Evolutionary conservation across 495 filamentous ascomycete genomes (phyloP), one percentile per base, ranked within the genome.

Genomic region (Penicillium samsonianum): DNA sequence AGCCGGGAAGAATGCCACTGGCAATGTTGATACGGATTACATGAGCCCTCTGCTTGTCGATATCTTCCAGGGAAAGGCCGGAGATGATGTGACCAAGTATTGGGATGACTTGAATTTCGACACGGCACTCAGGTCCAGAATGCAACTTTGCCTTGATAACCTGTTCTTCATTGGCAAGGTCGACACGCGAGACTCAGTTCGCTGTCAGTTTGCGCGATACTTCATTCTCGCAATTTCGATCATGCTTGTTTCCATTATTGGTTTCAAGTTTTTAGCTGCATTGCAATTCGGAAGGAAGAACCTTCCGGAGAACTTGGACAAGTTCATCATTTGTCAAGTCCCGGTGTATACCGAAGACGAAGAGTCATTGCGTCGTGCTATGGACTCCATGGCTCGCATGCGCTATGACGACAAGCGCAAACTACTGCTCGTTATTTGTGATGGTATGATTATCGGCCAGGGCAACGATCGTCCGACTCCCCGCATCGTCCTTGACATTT

Each of bases 341-440:
- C 94, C 94, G 3, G 94, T 89, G 11, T 99, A 99, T 71, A 99
- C 94, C 3, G 94, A 99, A 78, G 94, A 96, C 65, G 94, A 99
- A 72, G 94, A 99, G 2, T 96, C 93, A 30, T 80, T 99, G 11
- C 89, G 94, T 54, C 91, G 92, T 76, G 95, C 93, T 58, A 94
- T 99, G 65, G 94, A 99, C 72, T 98, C 94, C 1, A 90, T 91
- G 60, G 92, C 94, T 19, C 84, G 92, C 58, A 96, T 99, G 92
- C 82, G 84, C 53, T 99, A 99, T 70, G 94, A 99, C 65, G 92
- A 99, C 74, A 98, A 98, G 60, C 67, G 67, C 58, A 69, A 69
- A 19, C 64, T 69, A 30, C 41, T 69, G 9, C 41, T 69, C 23
- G 57, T 69, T 12, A 65, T 69, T 40, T 69, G 67, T 58, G 67